A percentile compares a stretch with the other conserved stretches of the same genome.
These are phyloP conservation scores for Coleophoma cylindrospora DNA, from an alignment of 2,329 filamentous ascomycete species.

Conservation along the genomic window DNA sequence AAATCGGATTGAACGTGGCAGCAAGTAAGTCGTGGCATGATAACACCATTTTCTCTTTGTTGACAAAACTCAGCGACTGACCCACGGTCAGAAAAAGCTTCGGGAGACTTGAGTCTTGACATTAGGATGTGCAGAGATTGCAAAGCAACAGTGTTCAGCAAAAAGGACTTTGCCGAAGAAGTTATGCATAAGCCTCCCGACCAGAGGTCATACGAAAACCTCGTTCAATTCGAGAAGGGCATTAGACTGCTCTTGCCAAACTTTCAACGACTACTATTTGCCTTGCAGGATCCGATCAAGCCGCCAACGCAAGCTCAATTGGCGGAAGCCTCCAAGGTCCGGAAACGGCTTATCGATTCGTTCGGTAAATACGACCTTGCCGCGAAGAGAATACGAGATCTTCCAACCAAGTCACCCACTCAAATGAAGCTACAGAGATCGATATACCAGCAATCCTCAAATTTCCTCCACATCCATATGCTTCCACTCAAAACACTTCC, in stretches of 20 bases:
- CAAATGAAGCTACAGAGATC: conserved; percentile 62
- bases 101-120: conserved; percentile 64
- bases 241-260: conserved; percentile 63
- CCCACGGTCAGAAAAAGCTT: conserved; percentile 38
- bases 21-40: conserved; percentile 41
- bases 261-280: conserved; percentile 61
- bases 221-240: conserved; percentile 66
- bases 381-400: conserved; percentile 61
- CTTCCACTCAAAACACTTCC: conserved; percentile 61
- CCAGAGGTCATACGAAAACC: conserved; percentile 61
- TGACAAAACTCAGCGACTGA: conserved; percentile 27
- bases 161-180: conserved; percentile 60
- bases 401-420: conserved; percentile 58
- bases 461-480: conserved; percentile 70
- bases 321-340: conserved; percentile 63
- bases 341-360: conserved; percentile 65
- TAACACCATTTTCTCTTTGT: conserved; percentile 5
- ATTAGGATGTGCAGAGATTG: conserved; percentile 92
- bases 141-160: conserved; percentile 63
- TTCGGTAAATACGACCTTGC: conserved; percentile 68
- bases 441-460: conserved; percentile 63
- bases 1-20: conserved; percentile 76
- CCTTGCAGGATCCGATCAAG: conserved; percentile 61
- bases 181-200: conserved; percentile 52
- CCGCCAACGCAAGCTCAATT: conserved; percentile 44